These are phyloP conservation scores for Russula lepida DNA, from an alignment of 768 basidiomycete species.

Conservation along the genomic window DNA sequence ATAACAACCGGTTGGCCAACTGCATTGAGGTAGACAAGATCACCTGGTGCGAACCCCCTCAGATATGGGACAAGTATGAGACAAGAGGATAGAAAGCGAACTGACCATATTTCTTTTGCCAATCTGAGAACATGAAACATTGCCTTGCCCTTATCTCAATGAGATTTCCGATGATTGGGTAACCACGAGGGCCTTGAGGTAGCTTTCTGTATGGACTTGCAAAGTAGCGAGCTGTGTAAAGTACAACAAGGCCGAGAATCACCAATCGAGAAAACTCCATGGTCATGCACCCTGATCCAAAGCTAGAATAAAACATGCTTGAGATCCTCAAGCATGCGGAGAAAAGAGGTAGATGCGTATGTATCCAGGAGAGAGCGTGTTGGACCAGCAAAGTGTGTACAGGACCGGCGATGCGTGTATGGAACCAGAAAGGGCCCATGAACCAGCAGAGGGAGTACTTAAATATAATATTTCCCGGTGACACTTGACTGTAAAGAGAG, in stretches of 20 bases:
- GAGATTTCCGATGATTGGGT: constrained; percentile 7
- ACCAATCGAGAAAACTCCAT: background rate
- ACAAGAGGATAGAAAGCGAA: background rate
- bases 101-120: constrained; percentile 10
- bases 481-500: too few relatives aligned
- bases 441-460: too few relatives aligned
- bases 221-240: background rate
- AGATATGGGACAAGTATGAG: background rate
- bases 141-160: background rate
- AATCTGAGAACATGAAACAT: constrained; percentile 5
- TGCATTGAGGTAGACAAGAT: background rate
- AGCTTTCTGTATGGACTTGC: constrained; percentile 6
- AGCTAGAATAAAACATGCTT: background rate
- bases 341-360: background rate
- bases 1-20: background rate
- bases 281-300: background rate
- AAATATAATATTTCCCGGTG: too few relatives aligned
- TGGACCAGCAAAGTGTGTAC: background rate
- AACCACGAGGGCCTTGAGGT: constrained; percentile 4
- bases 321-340: background rate
- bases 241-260: background rate
- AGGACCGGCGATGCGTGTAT: background rate
- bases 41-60: background rate
- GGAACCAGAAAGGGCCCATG: background rate
- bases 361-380: too few relatives aligned